Evolutionary conservation across 2,329 filamentous ascomycete genomes (phyloP).

Genomic region (Cylindrodendrum hubeiense): DNA sequence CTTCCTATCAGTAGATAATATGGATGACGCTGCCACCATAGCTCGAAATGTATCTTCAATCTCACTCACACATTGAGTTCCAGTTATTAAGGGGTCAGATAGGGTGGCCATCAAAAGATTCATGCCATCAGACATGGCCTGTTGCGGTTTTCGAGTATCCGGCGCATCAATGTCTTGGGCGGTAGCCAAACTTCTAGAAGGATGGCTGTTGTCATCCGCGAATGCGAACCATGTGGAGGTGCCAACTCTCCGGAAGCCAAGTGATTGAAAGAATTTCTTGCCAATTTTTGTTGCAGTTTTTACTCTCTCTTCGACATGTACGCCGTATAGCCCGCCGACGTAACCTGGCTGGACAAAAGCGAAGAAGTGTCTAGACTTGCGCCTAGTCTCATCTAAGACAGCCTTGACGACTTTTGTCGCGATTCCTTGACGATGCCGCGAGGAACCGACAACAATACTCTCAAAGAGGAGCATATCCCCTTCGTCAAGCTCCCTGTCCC

Average conservation of each 20-base stretch:
- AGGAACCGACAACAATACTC: neutral
- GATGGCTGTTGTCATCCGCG: neutral
- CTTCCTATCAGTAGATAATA: neutral
- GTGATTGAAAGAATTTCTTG: neutral
- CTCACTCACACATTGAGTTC: neutral
- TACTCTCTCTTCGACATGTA: neutral
- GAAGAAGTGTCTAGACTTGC: neutral
- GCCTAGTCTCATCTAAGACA: neutral
- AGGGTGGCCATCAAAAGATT: neutral
- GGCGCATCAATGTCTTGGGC: neutral
- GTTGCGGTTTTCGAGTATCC: neutral
- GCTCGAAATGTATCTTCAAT: neutral
- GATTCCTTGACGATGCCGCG: neutral
- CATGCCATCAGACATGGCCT: neutral
- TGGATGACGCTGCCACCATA: neutral
- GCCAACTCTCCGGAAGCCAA: constrained; percentile 17
- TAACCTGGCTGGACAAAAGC: neutral
- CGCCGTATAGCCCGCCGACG: neutral
- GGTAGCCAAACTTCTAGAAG: neutral
- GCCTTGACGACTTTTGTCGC: neutral
- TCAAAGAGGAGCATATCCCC: constrained; percentile 16
- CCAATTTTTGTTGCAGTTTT: neutral
- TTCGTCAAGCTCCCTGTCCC: constrained; percentile 7
- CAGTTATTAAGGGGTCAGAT: neutral
- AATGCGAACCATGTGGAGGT: constrained; percentile 11